A percentile compares a stretch with the other conserved stretches of the same genome.
Evolutionary conservation across 768 basidiomycete species (phyloP).

Genomic region (Thelephora aurantiotincta): DNA sequence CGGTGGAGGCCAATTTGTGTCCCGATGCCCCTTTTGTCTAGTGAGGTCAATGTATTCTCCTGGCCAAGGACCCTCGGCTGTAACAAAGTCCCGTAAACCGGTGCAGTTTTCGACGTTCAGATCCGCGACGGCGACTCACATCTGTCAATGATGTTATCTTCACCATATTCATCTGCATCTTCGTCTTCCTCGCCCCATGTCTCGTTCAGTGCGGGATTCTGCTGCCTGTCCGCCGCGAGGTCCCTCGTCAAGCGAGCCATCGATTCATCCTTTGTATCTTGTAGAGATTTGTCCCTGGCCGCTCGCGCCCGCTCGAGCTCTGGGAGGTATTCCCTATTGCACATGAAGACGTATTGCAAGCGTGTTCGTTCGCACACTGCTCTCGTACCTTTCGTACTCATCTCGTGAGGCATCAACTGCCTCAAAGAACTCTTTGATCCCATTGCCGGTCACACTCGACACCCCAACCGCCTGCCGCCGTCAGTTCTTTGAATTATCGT

Average conservation of each 20-base stretch:
- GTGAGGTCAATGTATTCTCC: constrained; percentile 69
- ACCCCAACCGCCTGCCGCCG: constrained; percentile 93
- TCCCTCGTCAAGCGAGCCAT: constrained; percentile 69
- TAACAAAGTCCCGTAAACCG: constrained; percentile 6
- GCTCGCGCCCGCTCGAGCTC: constrained; percentile 66
- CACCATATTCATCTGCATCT: constrained; percentile 32
- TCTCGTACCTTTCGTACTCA: constrained; percentile 75
- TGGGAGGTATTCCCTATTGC: constrained; percentile 73
- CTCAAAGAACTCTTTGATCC: constrained; percentile 82
- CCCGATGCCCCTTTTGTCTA: constrained; percentile 32
- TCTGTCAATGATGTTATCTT: constrained; percentile 51
- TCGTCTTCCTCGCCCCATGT: constrained; percentile 48
- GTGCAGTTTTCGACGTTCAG: constrained; percentile 1
- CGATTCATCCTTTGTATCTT: constrained; percentile 60
- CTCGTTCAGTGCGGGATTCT: constrained; percentile 47
- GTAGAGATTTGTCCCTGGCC: constrained; percentile 47
- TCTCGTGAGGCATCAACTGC: constrained; percentile 79
- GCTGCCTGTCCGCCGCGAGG: constrained; percentile 55
- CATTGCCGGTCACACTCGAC: constrained; percentile 90
- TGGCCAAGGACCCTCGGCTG: constrained; percentile 58
- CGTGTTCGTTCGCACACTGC: background rate
- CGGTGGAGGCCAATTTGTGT: constrained; percentile 63
- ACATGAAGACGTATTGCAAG: background rate
- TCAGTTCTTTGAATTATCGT: constrained; percentile 1
- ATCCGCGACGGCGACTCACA: constrained; percentile 30